Conservation (phyloP, 148 eudicot species). For the Suaeda aralocaspica region DNA sequence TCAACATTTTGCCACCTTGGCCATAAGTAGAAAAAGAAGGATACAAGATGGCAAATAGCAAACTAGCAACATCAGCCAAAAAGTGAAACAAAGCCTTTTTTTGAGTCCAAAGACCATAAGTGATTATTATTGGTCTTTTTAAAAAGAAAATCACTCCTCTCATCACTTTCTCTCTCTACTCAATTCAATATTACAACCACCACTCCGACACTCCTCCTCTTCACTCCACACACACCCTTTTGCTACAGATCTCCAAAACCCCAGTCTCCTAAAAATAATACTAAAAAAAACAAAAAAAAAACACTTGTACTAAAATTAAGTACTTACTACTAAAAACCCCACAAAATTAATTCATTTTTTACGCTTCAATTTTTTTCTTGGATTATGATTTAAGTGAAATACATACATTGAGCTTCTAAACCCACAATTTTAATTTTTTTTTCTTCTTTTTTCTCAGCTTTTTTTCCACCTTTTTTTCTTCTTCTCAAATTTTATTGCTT, state of each 20-base stretch:
- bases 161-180: too few relatives aligned
- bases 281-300: slow-evolving; percentile 26
- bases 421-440: slow-evolving; percentile 13
- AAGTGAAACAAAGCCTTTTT: slow-evolving; percentile 13
- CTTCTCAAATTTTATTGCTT: neutral
- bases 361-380: neutral
- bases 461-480: slow-evolving; percentile 6
- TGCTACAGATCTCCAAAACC: slow-evolving; percentile 35
- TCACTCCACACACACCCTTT: slow-evolving; percentile 13
- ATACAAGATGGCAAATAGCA: neutral
- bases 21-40: too few relatives aligned
- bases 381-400: slow-evolving; percentile 37
- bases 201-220: slow-evolving; percentile 18
- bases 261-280: slow-evolving; percentile 24
- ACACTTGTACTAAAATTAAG: too few relatives aligned
- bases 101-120: slow-evolving; percentile 2
- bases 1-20: too few relatives aligned
- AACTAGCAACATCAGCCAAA: slow-evolving; percentile 19
- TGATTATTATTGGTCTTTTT: slow-evolving; percentile 4
- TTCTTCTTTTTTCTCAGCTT: slow-evolving; percentile 4
- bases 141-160: neutral
- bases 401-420: slow-evolving; percentile 11
- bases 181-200: slow-evolving; percentile 28
- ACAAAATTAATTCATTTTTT: neutral
- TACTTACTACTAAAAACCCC: neutral